Evolutionary conservation across 1,284 basidiomycete genomes (phyloP).

Genomic region (Sparassis latifolia): DNA sequence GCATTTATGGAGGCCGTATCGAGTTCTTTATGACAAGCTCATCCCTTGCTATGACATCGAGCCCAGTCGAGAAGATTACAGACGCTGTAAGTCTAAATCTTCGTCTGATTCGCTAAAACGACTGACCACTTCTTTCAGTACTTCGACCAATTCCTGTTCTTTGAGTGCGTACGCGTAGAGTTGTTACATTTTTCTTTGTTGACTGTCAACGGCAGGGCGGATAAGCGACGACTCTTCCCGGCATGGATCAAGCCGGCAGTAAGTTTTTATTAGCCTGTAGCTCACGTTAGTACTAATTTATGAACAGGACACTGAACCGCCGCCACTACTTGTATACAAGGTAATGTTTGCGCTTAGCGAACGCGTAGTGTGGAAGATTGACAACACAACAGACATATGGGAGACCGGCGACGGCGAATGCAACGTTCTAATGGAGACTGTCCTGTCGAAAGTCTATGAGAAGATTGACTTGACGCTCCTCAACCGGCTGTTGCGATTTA

Average conservation of each 20-base stretch:
- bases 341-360: conserved; percentile 22
- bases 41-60: conserved; percentile 98
- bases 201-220: conserved; percentile 55
- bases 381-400: conserved; percentile 78
- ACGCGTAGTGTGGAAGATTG: neutral
- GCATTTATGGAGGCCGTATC: conserved; percentile 97
- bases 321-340: conserved; percentile 94
- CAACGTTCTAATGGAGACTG: conserved; percentile 96
- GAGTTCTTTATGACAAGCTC: conserved; percentile 95
- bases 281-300: neutral
- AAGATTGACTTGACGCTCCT: conserved; percentile 95
- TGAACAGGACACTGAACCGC: conserved; percentile 81
- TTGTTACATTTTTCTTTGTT: conserved; percentile 8
- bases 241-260: conserved; percentile 94
- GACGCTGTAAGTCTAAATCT: conserved; percentile 61
- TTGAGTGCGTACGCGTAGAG: conserved; percentile 59
- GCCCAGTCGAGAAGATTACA: conserved; percentile 97
- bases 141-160: conserved; percentile 86
- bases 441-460: conserved; percentile 93
- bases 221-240: conserved; percentile 94
- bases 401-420: conserved; percentile 95
- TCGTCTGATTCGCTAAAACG: neutral
- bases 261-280: conserved; percentile 13
- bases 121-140: conserved; percentile 52
- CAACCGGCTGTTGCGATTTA: conserved; percentile 88